These are phyloP conservation scores for Apiotrichum domesticum DNA, from an alignment of 1,284 basidiomycete genomes.

Conservation along the genomic window DNA sequence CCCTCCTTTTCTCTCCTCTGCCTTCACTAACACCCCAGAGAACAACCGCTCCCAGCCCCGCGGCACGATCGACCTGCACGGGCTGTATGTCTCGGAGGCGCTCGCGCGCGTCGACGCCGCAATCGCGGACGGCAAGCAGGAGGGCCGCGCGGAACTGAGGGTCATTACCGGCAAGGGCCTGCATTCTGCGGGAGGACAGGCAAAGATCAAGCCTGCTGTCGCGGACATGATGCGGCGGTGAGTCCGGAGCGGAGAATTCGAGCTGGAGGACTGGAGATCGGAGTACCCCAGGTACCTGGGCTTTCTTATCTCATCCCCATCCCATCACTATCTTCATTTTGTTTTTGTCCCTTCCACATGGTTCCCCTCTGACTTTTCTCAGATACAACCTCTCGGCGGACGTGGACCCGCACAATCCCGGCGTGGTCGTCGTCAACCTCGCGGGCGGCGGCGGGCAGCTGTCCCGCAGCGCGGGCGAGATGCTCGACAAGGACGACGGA, in stretches of 20 bases:
- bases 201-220: conserved; percentile 90
- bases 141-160: conserved; percentile 64
- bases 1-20: too few relatives aligned
- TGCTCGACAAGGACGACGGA: conserved; percentile 52
- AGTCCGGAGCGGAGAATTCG: conserved; percentile 2
- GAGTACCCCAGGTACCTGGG: too few relatives aligned
- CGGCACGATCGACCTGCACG: conserved; percentile 82
- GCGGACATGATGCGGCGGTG: conserved; percentile 75
- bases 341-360: too few relatives aligned
- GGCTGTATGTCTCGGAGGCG: conserved; percentile 90
- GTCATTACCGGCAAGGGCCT: conserved; percentile 89
- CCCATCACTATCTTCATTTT: too few relatives aligned
- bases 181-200: conserved; percentile 70
- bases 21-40: conserved; percentile 49
- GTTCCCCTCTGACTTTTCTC: neutral
- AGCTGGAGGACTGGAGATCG: too few relatives aligned
- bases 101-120: conserved; percentile 63
- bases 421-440: conserved; percentile 81
- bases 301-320: too few relatives aligned
- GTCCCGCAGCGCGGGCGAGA: conserved; percentile 48
- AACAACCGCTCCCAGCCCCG: conserved; percentile 72
- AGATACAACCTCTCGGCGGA: conserved; percentile 69
- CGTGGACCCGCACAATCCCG: conserved; percentile 73
- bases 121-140: conserved; percentile 60
- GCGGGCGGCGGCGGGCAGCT: conserved; percentile 51